Evolutionary conservation across 202 grass and related monocot genomes (phyloP).

Genomic region (Digitaria exilis): DNA sequence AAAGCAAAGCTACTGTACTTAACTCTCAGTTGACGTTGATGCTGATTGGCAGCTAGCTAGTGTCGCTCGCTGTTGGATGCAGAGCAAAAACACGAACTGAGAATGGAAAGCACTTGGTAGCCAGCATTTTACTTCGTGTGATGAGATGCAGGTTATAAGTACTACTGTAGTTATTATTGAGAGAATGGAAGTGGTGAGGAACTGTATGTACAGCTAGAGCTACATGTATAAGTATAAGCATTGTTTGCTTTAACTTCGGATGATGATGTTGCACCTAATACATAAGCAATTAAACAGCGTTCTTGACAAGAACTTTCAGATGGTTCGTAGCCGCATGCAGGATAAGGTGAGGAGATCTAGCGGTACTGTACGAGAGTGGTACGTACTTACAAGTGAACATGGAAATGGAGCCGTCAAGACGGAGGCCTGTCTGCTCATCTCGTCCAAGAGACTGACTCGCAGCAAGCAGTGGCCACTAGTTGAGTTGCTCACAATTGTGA

Average conservation of each 20-base stretch:
- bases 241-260: neutral
- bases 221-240: no score
- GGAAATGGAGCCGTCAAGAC: no score
- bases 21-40: constrained; percentile 20
- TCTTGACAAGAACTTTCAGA: neutral
- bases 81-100: neutral
- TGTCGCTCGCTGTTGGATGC: neutral
- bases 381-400: no score
- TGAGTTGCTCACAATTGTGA: neutral
- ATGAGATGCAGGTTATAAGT: neutral
- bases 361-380: no score
- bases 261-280: neutral
- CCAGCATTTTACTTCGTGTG: neutral
- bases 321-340: neutral
- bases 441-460: no score
- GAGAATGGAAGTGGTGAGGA: no score
- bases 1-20: no score
- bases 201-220: no score
- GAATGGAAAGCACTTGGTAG: neutral
- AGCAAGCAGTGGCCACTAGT: neutral
- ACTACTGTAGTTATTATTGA: no score
- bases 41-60: neutral
- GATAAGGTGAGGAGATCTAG: neutral
- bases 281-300: neutral
- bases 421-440: no score